phyloP scores from a whole-genome alignment of 257 asterid species.

The Agastache rugosa region DNA sequence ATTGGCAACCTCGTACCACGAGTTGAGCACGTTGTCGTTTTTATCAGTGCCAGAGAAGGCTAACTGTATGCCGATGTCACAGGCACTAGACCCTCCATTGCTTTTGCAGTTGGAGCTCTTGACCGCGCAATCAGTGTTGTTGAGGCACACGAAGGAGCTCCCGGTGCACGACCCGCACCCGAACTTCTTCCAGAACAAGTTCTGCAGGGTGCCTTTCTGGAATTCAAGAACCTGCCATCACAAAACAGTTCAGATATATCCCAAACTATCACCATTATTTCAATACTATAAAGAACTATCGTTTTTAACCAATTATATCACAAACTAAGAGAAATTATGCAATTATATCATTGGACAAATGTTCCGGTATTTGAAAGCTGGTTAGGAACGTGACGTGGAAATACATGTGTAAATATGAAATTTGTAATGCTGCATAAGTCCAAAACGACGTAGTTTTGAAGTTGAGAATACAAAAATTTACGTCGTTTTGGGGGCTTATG shows the following conservation, averaged over 20 bases:
- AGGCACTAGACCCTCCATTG: conserved; percentile 65
- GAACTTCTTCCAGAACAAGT: conserved; percentile 82
- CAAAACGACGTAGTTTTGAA: too few relatives aligned
- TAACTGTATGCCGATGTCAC: conserved; percentile 76
- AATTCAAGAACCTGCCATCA: conserved; percentile 78
- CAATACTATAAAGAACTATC: too few relatives aligned
- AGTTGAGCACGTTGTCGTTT: conserved; percentile 71
- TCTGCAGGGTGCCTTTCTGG: conserved; percentile 77
- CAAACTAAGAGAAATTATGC: too few relatives aligned
- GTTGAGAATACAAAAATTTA: too few relatives aligned
- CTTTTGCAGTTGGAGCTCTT: conserved; percentile 56
- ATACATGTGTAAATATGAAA: too few relatives aligned
- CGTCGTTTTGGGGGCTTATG: too few relatives aligned
- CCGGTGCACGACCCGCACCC: conserved; percentile 77
- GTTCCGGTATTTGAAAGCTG: too few relatives aligned
- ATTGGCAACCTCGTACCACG: conserved; percentile 91
- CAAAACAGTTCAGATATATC: background rate
- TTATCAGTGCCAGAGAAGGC: conserved; percentile 92
- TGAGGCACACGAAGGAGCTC: conserved; percentile 68
- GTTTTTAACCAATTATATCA: too few relatives aligned
- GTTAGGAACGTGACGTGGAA: too few relatives aligned
- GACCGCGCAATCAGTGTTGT: conserved; percentile 82
- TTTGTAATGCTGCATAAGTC: too few relatives aligned
- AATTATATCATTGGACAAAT: too few relatives aligned
- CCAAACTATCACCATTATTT: too few relatives aligned